Evolutionary conservation across 306 rosid species (phyloP).

Genomic region (Geum urbanum): DNA sequence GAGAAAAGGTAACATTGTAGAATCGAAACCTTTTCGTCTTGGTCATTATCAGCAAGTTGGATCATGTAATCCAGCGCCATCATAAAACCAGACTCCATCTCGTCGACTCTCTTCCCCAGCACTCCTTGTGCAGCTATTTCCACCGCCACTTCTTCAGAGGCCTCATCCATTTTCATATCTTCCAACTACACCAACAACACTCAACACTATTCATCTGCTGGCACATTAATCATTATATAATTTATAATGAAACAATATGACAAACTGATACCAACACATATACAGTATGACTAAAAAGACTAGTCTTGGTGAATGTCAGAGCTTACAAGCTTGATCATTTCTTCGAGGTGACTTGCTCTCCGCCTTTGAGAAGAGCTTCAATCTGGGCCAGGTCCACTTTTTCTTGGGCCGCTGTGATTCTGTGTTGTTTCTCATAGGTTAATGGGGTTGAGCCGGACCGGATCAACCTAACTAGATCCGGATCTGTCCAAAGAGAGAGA

Average conservation of each 20-base stretch:
- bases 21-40: conserved; percentile 69
- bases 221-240: background rate
- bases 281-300: too few species aligned
- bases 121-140: conserved; percentile 98
- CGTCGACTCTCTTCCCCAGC: conserved; percentile 89
- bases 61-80: conserved; percentile 95
- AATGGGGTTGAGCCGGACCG: too few species aligned
- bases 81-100: conserved; percentile 90
- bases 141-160: conserved; percentile 89
- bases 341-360: conserved; percentile 82
- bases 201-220: background rate
- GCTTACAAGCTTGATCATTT: conserved; percentile 67
- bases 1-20: background rate
- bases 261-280: too few species aligned
- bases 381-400: conserved; percentile 41
- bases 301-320: background rate
- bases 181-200: conserved; percentile 51
- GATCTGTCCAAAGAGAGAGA: too few species aligned
- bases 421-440: conserved; percentile 29
- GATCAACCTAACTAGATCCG: too few species aligned
- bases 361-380: conserved; percentile 75
- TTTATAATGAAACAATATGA: too few species aligned
- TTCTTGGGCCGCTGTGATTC: conserved; percentile 14
- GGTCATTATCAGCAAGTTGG: conserved; percentile 71
- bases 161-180: conserved; percentile 80